Conservation (phyloP, 1,284 basidiomycete species). For the Pyrrhoderma lamaoense region DNA sequence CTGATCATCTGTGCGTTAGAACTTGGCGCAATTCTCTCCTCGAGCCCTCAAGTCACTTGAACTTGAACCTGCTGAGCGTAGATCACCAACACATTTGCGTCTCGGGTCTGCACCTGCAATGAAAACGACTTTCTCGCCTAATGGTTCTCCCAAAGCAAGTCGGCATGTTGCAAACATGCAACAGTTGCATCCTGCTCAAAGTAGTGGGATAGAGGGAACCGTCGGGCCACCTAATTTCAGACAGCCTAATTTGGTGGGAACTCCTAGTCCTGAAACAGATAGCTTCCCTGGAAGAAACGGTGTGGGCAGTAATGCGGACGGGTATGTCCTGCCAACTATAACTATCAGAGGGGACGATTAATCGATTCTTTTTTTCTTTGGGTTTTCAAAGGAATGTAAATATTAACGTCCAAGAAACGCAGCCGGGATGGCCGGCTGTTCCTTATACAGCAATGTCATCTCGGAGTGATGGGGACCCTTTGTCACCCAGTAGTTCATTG, state of each 20-base stretch:
- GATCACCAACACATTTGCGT: conserved; percentile 23
- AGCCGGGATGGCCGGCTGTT: conserved; percentile 32
- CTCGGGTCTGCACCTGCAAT: conserved; percentile 22
- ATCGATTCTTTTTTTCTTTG: conserved; percentile 11
- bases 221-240: conserved; percentile 14
- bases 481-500: conserved; percentile 1
- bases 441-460: conserved; percentile 28
- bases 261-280: conserved; percentile 16
- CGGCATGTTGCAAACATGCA: conserved; percentile 4
- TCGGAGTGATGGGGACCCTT: conserved; percentile 16
- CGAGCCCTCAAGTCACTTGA: conserved; percentile 43
- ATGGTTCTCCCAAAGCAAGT: neutral
- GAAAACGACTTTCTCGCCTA: conserved; percentile 3
- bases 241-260: conserved; percentile 16
- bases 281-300: conserved; percentile 7
- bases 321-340: conserved; percentile 18
- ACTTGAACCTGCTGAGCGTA: conserved; percentile 22
- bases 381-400: conserved; percentile 18
- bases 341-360: conserved; percentile 12
- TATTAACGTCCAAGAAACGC: conserved; percentile 11
- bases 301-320: conserved; percentile 10
- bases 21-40: conserved; percentile 64
- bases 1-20: conserved; percentile 31
- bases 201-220: neutral
- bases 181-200: conserved; percentile 4